Evolutionary conservation across 1,139 yeast species (phyloP), one percentile per base, ranked within the genome.

Genomic region (Oligophagozyma castellii): DNA sequence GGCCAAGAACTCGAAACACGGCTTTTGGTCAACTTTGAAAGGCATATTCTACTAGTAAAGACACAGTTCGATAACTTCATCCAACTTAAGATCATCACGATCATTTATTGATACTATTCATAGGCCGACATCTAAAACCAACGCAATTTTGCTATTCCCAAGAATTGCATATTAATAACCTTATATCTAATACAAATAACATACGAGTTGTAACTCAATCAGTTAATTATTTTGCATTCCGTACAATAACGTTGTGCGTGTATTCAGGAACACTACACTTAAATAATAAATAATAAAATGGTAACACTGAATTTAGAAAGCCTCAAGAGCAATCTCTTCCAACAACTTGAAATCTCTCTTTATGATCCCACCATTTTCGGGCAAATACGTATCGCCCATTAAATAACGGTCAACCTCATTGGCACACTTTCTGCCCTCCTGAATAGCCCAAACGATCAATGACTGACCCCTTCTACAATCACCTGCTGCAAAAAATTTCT

Each of bases 391-490:
- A 37, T 69, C 58, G 19, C 89, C 84, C 73, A 74, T 73, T 56
- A 89, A 65, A 55, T 57, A 79, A 45, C 64, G 58, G 52, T 89
- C 98, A 37, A 89, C 92, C 47, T 81, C 86, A 44, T 95, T 71
- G 23, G 98, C 98, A 69, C 95, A 81, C 59, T 89, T 95, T 63
- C 96, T 75, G 44, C 98, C 98, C 62, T 89, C 98, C 61, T 89
- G 96, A 46, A 89, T 89, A 61, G 96, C 98, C 96, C 98, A 89
- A 34, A 89, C 98, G 55, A 89, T 92, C 55, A 89, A 71, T 3
- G 95, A 83, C 64, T 89, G 98, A 19, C 98, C 98, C 61, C 98
- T 77, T 65, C 98, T 78, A 63, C 96, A 89, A 59, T 89, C 98
- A 60, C 98, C 98, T 29, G 95, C 95, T 32, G 95, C 83, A 54